Conservation (phyloP, 2,329 filamentous ascomycete genomes). For the Pyrenophora seminiperda region DNA sequence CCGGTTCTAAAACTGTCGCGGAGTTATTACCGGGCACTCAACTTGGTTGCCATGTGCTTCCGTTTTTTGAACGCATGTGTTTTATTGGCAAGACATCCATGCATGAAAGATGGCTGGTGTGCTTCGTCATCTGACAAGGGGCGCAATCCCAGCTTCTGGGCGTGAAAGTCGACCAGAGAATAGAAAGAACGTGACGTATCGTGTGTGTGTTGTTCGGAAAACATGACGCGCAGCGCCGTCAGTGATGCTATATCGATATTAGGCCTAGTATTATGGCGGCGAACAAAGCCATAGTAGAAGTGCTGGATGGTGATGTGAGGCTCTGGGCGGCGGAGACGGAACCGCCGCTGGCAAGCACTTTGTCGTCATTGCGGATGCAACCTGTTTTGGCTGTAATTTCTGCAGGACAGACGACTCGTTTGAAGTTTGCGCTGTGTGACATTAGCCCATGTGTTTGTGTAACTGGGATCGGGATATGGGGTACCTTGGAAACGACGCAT, state of each 20-base stretch:
- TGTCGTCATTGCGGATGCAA: constrained; percentile 43
- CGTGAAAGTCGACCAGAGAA: constrained; percentile 18
- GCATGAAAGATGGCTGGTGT: constrained; percentile 33
- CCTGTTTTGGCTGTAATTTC: constrained; percentile 43
- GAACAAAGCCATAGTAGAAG: constrained; percentile 16
- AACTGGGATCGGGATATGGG: constrained; percentile 5
- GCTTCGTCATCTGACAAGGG: constrained; percentile 32
- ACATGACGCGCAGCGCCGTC: constrained; percentile 27
- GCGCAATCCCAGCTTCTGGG: constrained; percentile 2
- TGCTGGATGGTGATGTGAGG: constrained; percentile 18
- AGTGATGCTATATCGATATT: constrained; percentile 35
- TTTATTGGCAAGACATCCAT: constrained; percentile 43
- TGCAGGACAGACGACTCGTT: constrained; percentile 43
- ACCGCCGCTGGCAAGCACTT: constrained; percentile 22
- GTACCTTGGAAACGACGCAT: constrained; percentile 43
- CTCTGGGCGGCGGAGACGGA: constrained; percentile 22
- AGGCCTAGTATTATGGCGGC: constrained; percentile 27
- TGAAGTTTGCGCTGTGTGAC: constrained; percentile 43
- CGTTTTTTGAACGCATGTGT: constrained; percentile 19
- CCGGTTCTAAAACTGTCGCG: constrained; percentile 10
- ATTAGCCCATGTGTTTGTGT: constrained; percentile 23
- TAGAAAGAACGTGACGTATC: constrained; percentile 29
- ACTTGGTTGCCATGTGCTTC: constrained; percentile 11
- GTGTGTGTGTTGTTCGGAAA: constrained; percentile 22
- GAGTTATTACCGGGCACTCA: constrained; percentile 9